Base-by-base conservation (phyloP, 1,139 yeast genomes). In the Debaryomyces nepalensis region DNA sequence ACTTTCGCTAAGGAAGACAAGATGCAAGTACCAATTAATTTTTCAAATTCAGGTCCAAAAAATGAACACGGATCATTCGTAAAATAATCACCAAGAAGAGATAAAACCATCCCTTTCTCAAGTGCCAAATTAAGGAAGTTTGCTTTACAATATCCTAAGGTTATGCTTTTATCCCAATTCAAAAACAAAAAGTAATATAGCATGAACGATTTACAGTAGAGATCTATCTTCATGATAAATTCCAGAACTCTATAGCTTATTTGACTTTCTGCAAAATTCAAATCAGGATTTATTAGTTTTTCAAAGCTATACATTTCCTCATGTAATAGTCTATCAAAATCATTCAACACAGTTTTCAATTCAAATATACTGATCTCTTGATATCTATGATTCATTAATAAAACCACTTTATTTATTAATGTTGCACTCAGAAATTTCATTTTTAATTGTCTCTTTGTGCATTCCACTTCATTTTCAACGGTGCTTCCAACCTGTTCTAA, bases 31-130 rank as follows among this genome's bases (percentile, higher is more conserved):
- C 26, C 26, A 24, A 24, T n/a, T 24, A 24, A 24, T 6, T 24
- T 24, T 24, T 24, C 26, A 24, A 24, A 24, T 12, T 24, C n/a
- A 12, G 11, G 10, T 24, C 26, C 26, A 24, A 24, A 24, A n/a
- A 24, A 24, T 24, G 11, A 24, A n/a, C 11, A 10, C 11, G 26
- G 10, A n/a, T 24, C 26, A 10, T 24, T 24, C 11, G 26, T 24
- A 12, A 24, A 24, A 24, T 24, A 24, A 24, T 24, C 26, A 24
- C 26, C 26, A 10, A 24, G 11, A 24, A 24, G 26, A 24, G 26
- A 24, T 24, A 24, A 24, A 9, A 24, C 11, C 26, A 24, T 24
- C 11, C 26, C 26, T 24, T 24, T 24, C 11, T 24, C 26, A 24
- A 24, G 26, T 9, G 26, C 26, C 26, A 24, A 24, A 24, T 24